Evolutionary conservation across 148 eudicot species (phyloP), one percentile per base, ranked within the genome.

Genomic region (Fagopyrum esculentum): DNA sequence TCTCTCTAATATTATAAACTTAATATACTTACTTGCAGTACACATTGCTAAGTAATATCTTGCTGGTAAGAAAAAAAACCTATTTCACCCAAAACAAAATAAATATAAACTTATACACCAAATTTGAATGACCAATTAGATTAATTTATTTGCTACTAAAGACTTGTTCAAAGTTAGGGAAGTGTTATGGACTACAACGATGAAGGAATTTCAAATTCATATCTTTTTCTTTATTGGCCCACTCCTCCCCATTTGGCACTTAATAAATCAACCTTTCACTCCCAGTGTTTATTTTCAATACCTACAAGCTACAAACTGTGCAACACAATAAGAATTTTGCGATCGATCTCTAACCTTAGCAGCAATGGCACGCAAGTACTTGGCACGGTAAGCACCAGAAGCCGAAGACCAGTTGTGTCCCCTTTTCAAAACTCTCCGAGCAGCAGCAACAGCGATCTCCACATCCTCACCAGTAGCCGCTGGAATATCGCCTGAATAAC

Each of bases 381-480:
- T 92, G 26, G 97, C 98, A 61, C 98, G 89, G 82, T 90, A 86
- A 74, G 96, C 96, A 69, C 98, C 98, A 57, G 97, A 76, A 8
- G 97, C 91, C 1, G 89, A 82, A 26, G 92, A 81, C 98, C 98
- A 95, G 17, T 89, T 96, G 68, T 40, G 80, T 13, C 93, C 97
- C 55, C 82, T 86, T 22, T 81, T 76, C 76, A 92, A 84, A 30
- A 93, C 97, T 71, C 56, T 82, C 51, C 93, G 81, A 76, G 98
- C 97, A 76, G 98, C 96, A 71, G 84, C 89, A 29, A 95, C 97
- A 19, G 98, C 94, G 70, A 89, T 82, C 71, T 92, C 86, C 73
- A 95, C 97, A 83, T 95, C 98, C 70, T 92, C 98, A 19, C 86
- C 85, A 17, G 93, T 95, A 46, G 98, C 98, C 45, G 98, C 96